These are phyloP conservation scores for Hylodesmum podocarpum DNA, from an alignment of 306 rosid species.

Conservation along the genomic window DNA sequence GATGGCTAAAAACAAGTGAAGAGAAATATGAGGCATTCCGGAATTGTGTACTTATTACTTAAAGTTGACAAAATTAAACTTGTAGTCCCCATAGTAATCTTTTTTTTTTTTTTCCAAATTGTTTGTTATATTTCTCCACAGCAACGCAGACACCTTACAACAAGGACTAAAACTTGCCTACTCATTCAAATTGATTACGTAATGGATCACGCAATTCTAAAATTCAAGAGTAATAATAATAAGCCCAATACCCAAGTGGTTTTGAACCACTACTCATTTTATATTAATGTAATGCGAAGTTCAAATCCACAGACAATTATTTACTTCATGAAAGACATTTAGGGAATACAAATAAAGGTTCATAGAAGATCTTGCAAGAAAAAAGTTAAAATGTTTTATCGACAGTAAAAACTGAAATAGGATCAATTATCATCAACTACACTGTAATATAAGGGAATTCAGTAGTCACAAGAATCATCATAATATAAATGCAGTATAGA, in stretches of 20 bases:
- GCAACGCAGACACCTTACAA: neutral
- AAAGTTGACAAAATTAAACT: neutral
- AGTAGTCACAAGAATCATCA: neutral
- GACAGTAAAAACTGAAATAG: neutral
- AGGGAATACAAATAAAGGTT: no score
- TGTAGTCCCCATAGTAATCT: neutral
- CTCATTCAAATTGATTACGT: neutral
- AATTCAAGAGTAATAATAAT: no score
- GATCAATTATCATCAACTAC: slow-evolving; percentile 9
- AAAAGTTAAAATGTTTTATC: neutral
- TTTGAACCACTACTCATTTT: no score
- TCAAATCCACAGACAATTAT: neutral
- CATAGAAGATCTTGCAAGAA: neutral
- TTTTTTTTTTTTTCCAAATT: neutral
- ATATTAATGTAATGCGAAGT: neutral
- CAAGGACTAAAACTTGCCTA: neutral
- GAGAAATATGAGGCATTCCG: neutral
- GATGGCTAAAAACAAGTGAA: neutral
- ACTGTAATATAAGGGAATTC: neutral
- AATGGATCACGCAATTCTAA: neutral
- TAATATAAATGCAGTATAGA: neutral
- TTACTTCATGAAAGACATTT: neutral
- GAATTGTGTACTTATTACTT: neutral
- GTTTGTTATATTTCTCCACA: neutral
- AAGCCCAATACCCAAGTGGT: neutral